Evolutionary conservation across 78 protist genomes (phyloP).

Genomic region (slime mould (Dictyostelium discoideum)): dicty_2.7 NC_007088.5:2026501-2027000

Average conservation of each 20-base stretch:
- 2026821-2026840: constrained; percentile 60
- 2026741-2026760: constrained; percentile 80
- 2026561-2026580: constrained; percentile 63
- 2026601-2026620: neutral
- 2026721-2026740: neutral
- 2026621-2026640: neutral
- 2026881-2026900: constrained; percentile 33
- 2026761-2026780: constrained; percentile 74
- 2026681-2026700: neutral
- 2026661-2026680: too few species aligned
- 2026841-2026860: constrained; percentile 61
- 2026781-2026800: constrained; percentile 67
- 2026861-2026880: constrained; percentile 40
- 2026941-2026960: constrained; percentile 51
- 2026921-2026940: constrained; percentile 68
- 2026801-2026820: constrained; percentile 82
- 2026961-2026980: constrained; percentile 6
- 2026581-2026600: neutral
- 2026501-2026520: constrained; percentile 62
- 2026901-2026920: constrained; percentile 44
- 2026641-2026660: too few species aligned
- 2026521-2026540: constrained; percentile 80
- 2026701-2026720: neutral
- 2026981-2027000: neutral
- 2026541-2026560: constrained; percentile 74